Evolutionary conservation across 2,329 filamentous ascomycete genomes (phyloP), one percentile per base, ranked within the genome.

Genomic region (Fusarium praegraminearum): DNA sequence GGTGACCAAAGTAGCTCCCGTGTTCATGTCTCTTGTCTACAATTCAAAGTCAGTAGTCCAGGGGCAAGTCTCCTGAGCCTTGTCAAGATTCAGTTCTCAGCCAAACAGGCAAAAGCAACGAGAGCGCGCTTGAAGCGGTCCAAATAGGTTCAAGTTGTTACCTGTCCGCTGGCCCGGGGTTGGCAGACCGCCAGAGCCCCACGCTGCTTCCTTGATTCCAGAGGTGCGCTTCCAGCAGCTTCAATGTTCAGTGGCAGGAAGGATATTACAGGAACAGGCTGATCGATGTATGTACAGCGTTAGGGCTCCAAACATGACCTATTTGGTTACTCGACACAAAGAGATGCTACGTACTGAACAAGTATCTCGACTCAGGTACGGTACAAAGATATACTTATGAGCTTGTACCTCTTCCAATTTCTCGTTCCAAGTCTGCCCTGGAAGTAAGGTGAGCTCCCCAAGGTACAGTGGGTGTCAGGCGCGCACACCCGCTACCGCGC

Each of bases 91-190:
- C 24, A 18, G 16, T 8, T 16, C n/a, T 35, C 32, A 46, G 30
- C 22, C 30, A 35, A 45, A 53, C 26, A 53, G 30, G 35, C 28
- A 50, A 57, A 67, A 53, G 41, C 58, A 63, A 51, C 26, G 36
- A 54, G 43, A 64, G 38, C 44, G 52, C 62, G 73, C 67, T 63
- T 69, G 43, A 56, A 75, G 72, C 72, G 71, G 67, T 47, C 66
- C 64, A 68, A 65, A 44, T 63, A 52, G 18, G 18, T 24, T 28
- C 28, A 11, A 30, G 11, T 30, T 13, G 15, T 40, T 41, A 51
- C 50, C 63, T 60, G 63, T 60, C 72, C 72, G 73, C 58, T 75
- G 71, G 65, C 56, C 73, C 73, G 73, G 68, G 62, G 57, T 73
- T 69, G 66, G 55, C 63, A 72, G 62, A 64, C 62, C 66, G 63